A percentile compares a stretch with the other conserved stretches of the same genome.
phyloP scores from a whole-genome alignment of 805 yeast genomes.

The Wickerhamiella lipophila region DNA sequence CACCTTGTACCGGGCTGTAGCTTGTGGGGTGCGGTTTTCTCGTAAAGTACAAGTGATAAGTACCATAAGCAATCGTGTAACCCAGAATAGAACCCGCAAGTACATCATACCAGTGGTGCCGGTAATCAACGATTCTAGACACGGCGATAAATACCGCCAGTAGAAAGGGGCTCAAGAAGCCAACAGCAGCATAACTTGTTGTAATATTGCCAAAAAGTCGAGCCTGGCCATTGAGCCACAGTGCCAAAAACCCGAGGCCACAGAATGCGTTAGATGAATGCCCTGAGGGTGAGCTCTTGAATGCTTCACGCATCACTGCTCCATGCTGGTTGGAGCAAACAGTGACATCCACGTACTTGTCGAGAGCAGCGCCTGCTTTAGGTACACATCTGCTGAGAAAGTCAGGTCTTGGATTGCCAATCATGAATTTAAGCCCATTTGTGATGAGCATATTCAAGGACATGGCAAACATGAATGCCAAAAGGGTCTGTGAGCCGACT shows the following conservation, averaged over 20 bases:
- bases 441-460: slow-evolving; percentile 51
- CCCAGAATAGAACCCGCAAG: slow-evolving; percentile 64
- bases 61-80: slow-evolving; percentile 12
- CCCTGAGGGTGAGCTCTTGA: slow-evolving; percentile 47
- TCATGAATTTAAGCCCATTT: slow-evolving; percentile 63
- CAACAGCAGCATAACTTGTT: background rate
- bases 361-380: slow-evolving; percentile 39
- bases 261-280: slow-evolving; percentile 44
- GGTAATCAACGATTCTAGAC: slow-evolving; percentile 79
- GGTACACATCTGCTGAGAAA: slow-evolving; percentile 79
- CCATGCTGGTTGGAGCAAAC: slow-evolving; percentile 29
- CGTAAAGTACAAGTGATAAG: background rate
- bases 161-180: slow-evolving; percentile 28
- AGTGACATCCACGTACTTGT: slow-evolving; percentile 24
- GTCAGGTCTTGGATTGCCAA: slow-evolving; percentile 89
- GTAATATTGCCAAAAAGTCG: slow-evolving; percentile 29
- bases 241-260: slow-evolving; percentile 36
- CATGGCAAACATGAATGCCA: slow-evolving; percentile 55
- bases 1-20: background rate
- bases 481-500: slow-evolving; percentile 42
- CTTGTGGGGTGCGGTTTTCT: background rate
- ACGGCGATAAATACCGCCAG: slow-evolving; percentile 69
- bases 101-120: slow-evolving; percentile 87
- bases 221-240: slow-evolving; percentile 39
- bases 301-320: slow-evolving; percentile 35